A percentile compares a stretch with the other conserved stretches of the same genome.
These are phyloP conservation scores for Populus alba DNA, from an alignment of 345 rosid genomes.

Conservation along the genomic window DNA sequence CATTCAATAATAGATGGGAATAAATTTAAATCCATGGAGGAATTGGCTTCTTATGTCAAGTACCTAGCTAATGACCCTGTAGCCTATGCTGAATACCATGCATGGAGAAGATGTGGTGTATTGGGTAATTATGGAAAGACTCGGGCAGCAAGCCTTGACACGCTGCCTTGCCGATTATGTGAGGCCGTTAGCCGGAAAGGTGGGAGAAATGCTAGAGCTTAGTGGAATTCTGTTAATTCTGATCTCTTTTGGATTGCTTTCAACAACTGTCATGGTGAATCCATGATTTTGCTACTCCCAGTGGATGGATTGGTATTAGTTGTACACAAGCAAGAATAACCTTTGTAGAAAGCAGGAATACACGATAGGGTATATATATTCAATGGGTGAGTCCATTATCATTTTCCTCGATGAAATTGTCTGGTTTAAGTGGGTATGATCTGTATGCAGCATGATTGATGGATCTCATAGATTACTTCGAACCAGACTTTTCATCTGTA, in stretches of 20 bases:
- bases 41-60: conserved; percentile 63
- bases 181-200: conserved; percentile 70
- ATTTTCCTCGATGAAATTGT: background rate
- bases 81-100: conserved; percentile 83
- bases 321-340: conserved; percentile 5
- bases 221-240: background rate
- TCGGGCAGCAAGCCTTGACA: conserved; percentile 70
- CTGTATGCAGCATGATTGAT: background rate
- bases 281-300: background rate
- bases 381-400: background rate
- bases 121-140: conserved; percentile 61
- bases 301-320: background rate
- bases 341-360: conserved; percentile 3
- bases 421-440: background rate
- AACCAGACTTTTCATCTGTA: background rate
- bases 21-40: conserved; percentile 62
- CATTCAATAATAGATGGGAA: conserved; percentile 80
- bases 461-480: background rate
- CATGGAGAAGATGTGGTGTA: conserved; percentile 92
- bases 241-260: conserved; percentile 1
- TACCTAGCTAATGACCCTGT: conserved; percentile 63
- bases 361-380: background rate
- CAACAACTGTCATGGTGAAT: background rate
- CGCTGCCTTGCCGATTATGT: conserved; percentile 85
- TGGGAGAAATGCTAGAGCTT: conserved; percentile 49